These are phyloP conservation scores for Heracleum sosnowskyi DNA, from an alignment of 129 eudicot genomes.

Conservation along the genomic window DNA sequence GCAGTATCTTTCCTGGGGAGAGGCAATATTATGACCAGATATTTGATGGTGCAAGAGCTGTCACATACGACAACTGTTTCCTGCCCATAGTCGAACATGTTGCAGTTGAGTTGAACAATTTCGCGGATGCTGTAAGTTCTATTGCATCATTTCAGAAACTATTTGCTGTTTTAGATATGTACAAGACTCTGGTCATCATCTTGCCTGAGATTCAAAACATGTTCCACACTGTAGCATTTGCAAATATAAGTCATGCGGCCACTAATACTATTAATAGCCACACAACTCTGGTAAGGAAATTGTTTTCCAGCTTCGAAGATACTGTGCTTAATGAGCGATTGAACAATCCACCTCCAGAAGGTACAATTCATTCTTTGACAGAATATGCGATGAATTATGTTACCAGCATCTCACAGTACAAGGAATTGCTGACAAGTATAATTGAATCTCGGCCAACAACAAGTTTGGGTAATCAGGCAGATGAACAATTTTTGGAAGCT, in stretches of 20 bases:
- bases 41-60: neutral
- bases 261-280: neutral
- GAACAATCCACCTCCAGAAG: neutral
- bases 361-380: conserved; percentile 14
- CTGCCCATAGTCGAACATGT: neutral
- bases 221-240: neutral
- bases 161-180: neutral
- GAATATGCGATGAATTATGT: conserved; percentile 9
- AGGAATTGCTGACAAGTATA: neutral
- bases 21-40: neutral
- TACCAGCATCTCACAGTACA: neutral
- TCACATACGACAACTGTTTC: neutral
- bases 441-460: neutral
- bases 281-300: neutral
- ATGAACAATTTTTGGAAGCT: neutral
- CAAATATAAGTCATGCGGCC: neutral
- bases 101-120: neutral
- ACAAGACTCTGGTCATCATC: neutral
- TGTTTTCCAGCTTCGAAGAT: neutral
- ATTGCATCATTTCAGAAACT: neutral
- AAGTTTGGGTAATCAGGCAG: conserved; percentile 2
- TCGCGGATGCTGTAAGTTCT: neutral
- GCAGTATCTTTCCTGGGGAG: conserved; percentile 1
- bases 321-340: neutral
- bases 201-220: neutral